A percentile compares a stretch with the other conserved stretches of the same genome.
Evolutionary conservation across 371 early-diverging fungal genomes (phyloP).

Genomic region (Batrachochytrium dendrobatidis): DNA sequence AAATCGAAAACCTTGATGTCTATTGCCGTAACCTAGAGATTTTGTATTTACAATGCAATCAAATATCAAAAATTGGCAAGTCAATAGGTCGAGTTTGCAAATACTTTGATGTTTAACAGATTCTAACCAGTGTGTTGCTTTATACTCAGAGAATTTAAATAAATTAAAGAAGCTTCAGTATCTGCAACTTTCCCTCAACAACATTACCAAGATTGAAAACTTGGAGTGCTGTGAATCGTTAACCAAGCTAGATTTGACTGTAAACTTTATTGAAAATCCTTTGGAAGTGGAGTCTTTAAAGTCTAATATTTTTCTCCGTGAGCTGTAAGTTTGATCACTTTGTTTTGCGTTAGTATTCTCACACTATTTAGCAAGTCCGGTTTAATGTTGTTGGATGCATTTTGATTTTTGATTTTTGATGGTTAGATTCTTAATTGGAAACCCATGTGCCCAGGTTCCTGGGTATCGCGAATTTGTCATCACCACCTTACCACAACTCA

Average conservation of each 20-base stretch:
- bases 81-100: neutral
- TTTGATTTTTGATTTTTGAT: neutral
- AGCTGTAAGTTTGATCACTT: constrained; percentile 30
- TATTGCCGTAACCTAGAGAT: constrained; percentile 46
- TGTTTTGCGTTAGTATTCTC: neutral
- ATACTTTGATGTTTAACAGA: neutral
- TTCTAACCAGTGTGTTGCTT: neutral
- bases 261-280: constrained; percentile 46
- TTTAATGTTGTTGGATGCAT: no score
- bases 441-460: constrained; percentile 35
- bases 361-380: neutral
- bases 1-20: constrained; percentile 48
- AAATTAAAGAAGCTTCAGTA: constrained; percentile 46
- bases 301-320: constrained; percentile 27
- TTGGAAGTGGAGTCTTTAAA: constrained; percentile 31
- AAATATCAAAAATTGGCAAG: constrained; percentile 43
- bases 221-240: constrained; percentile 44
- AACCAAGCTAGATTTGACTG: constrained; percentile 44
- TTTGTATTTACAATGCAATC: constrained; percentile 47
- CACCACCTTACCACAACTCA: constrained; percentile 39
- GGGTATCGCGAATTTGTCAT: constrained; percentile 43
- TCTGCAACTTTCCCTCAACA: constrained; percentile 48
- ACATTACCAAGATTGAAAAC: constrained; percentile 40
- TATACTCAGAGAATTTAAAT: constrained; percentile 33
- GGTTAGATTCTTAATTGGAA: constrained; percentile 41